phyloP scores from a whole-genome alignment of 116 monocot species.

The Phalaenopsis hybrid region DNA sequence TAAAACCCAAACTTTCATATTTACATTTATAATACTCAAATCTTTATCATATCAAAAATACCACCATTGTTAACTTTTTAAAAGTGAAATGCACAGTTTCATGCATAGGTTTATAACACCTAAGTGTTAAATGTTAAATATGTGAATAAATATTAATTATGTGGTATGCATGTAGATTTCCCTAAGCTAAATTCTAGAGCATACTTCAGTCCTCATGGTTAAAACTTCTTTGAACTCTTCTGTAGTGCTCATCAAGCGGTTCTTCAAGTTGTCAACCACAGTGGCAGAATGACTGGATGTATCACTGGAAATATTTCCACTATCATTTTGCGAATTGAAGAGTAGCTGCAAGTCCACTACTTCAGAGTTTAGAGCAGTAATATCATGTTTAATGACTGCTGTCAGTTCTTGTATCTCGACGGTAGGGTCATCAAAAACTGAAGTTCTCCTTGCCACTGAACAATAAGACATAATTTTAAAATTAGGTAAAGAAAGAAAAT shows the following conservation, averaged over 20 bases:
- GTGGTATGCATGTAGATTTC: too few relatives aligned
- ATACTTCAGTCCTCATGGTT: slow-evolving; percentile 84
- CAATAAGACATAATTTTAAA: neutral
- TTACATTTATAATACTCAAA: too few relatives aligned
- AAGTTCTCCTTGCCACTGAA: slow-evolving; percentile 74
- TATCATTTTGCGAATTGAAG: slow-evolving; percentile 82
- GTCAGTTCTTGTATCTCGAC: slow-evolving; percentile 92
- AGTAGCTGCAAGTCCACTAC: slow-evolving; percentile 83
- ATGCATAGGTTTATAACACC: too few relatives aligned
- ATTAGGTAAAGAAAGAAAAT: neutral
- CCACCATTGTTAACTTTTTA: too few relatives aligned
- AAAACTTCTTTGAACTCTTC: slow-evolving; percentile 94
- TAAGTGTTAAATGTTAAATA: too few relatives aligned
- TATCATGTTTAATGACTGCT: slow-evolving; percentile 91
- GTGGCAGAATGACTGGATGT: slow-evolving; percentile 82
- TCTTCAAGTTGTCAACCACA: slow-evolving; percentile 90
- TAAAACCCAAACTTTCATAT: too few relatives aligned
- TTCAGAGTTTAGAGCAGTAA: slow-evolving; percentile 73
- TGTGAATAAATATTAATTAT: too few relatives aligned
- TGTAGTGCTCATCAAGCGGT: slow-evolving; percentile 83
- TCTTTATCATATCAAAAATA: too few relatives aligned
- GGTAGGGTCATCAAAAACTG: slow-evolving; percentile 85
- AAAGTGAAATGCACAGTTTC: too few relatives aligned
- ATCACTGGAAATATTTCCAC: slow-evolving; percentile 64
- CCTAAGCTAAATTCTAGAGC: neutral